Evolutionary conservation across 2,329 filamentous ascomycete species (phyloP), one percentile per base, ranked within the genome.

Genomic region (Leptosphaerulina australis): DNA sequence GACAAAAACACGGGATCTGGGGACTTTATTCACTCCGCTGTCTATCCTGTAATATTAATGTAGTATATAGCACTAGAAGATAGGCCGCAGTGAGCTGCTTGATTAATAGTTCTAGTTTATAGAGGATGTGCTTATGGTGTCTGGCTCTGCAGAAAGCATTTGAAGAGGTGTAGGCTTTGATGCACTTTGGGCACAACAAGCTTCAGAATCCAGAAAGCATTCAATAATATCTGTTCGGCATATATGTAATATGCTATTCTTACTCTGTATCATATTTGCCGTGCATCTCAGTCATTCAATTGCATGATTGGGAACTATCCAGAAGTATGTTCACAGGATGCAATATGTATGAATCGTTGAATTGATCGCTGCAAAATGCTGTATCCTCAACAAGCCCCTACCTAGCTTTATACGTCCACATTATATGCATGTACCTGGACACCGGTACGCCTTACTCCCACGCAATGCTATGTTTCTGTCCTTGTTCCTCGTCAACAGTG

Each of bases 401-500:
- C 22, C 5, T 28, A 34, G 22, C 29, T 39, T 9, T n/a, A 22
- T 15, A 37, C 21, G 17, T 21, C 36, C 30, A 24, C 28, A 22
- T 31, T 11, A 29, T 30, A 34, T 37, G 24, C 41, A 37, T 51
- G 21, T 44, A 35, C 41, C 41, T 38, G 37, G 41, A 51, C 48
- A 31, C 48, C 48, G 17, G 38, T 62, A 53, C 62, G 50, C 62
- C 62, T 43, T 59, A 60, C 61, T 58, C 54, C 55, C 35, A 51
- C 46, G 55, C 58, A 62, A 63, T 64, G 61, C 59, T 58, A 44
- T 53, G 33, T 43, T 49, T 36, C 36, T 29, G 26, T 45, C 50
- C 53, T 31, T 14, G 35, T 51, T 50, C 43, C 11, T 24, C 29
- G 4, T 30, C 29, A 18, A 12, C 5, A 17, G 5, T 10, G 2